Evolutionary conservation across 176 grass and related monocot species (phyloP), one percentile per base, ranked within the genome.

Genomic region (Eleusine indica): DNA sequence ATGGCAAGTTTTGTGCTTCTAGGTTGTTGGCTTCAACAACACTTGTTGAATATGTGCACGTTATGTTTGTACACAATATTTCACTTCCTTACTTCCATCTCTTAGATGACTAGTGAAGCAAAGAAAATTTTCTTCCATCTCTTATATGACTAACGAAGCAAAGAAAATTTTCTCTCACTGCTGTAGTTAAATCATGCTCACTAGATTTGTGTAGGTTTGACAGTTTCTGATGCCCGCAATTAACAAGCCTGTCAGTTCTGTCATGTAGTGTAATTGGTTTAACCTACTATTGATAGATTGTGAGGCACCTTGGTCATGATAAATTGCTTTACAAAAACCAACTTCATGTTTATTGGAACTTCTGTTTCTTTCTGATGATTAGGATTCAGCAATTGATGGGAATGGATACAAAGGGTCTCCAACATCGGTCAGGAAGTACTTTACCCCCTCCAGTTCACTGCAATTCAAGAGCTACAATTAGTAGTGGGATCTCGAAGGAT

Each of bases 301-400:
- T 28, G 17, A 54, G 43, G 0, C 18, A 53, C 46, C 46, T 53
- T 53, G 41, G 0, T 39, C 13, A 38, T 19, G 38, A 49, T 67
- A 54, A 25, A 40, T 69, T 25, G 15, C 39, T 53, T 68, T 54
- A 54, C n/a, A 1, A 7, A 56, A 57, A 70, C 49, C 35, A 18
- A 1, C 18, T 46, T 29, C 21, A 67, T 52, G 30, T 43, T 41
- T 81, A 17, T 58, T 81, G 9, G 41, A 25, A 43, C 56, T 14
- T 14, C 32, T 40, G 35, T 49, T 81, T 83, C 19, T 65, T 85
- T 81, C 18, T 46, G 17, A 70, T 37, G 64, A 46, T 63, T 58
- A 93, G 89, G 80, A 40, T 93, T 83, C 86, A 85, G 7, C 91
- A 93, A 46, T 83, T 67, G 16, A 80, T 87, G 76, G 90, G 86